Base-by-base conservation (phyloP, 768 basidiomycete genomes). In the Myochromella boudieri region DNA sequence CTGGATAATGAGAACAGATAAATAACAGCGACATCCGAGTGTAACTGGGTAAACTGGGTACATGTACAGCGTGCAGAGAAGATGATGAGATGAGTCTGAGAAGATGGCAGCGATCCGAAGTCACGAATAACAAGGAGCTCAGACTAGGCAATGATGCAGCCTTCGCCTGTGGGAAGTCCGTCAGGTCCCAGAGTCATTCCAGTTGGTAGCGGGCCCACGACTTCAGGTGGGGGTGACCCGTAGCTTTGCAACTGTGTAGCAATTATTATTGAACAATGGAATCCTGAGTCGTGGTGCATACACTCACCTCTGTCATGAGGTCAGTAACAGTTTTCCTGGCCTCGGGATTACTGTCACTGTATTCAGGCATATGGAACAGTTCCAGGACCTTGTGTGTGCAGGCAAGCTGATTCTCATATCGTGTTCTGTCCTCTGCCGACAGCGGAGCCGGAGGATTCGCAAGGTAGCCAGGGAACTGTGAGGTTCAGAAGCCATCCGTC, bases 401-500 rank as follows among this genome's bases (percentile, higher is more conserved):
- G 2, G 53, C 52, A 7, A 76, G 69, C 59, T 94, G 91, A 33
- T 73, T 68, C 24, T 76, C 70, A 58, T 82, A 92, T 8, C 86
- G 78, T n/a, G 59, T 66, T 44, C 72, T 72, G 48, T 92, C 89
- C 15, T 47, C 44, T 31, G 8, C 50, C 1, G 81, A 69, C 14
- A 93, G 62, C 2, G 76, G 76, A 9, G 66, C 46, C 0, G 71
- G 74, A 34, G 88, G 75, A 15, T 80, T 71, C 4, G 65, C 60
- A 38, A 95, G 77, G 67, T 91, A 95, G 9, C 59, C 66, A 1
- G 92, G 92, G 72, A 91, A 91, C 90, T 92, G 43, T 17, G 37
- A 11, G 27, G 9, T 17, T 11, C 3, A 25, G 17, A 31, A 6
- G 12, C 36, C 31, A 48, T 29, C 5, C 17, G 14, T 21, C 21